phyloP scores from a whole-genome alignment of 495 filamentous ascomycete genomes.

The Hypoxylon intermedium region DNA sequence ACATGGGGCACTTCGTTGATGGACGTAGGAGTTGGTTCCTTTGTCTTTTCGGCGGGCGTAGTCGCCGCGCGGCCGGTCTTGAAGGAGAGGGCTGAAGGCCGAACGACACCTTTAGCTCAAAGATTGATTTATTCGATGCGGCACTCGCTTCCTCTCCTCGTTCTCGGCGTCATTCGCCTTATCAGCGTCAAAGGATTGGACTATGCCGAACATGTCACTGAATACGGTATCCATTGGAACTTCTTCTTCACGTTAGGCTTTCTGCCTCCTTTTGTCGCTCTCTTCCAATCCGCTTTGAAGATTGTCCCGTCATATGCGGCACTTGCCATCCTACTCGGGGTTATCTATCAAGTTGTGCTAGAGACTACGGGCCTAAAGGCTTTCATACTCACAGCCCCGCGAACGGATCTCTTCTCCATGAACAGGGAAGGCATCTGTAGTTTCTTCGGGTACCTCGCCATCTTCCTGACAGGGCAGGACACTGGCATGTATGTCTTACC shows the following conservation, averaged over 20 bases:
- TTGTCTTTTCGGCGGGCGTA: conserved; percentile 95
- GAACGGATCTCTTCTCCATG: conserved; percentile 77
- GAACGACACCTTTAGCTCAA: conserved; percentile 53
- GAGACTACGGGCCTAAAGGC: conserved; percentile 79
- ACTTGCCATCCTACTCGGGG: conserved; percentile 69
- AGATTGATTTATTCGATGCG: conserved; percentile 70
- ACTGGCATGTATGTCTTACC: conserved; percentile 80
- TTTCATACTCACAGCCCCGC: conserved; percentile 84
- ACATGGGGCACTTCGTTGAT: conserved; percentile 98
- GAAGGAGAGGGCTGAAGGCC: conserved; percentile 65
- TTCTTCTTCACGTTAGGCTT: conserved; percentile 98
- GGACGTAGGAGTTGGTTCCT: conserved; percentile 97
- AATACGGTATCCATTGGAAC: conserved; percentile 99
- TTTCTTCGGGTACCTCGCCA: conserved; percentile 90
- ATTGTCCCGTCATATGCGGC: conserved; percentile 74
- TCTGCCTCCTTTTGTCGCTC: conserved; percentile 86
- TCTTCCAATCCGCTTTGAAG: conserved; percentile 71
- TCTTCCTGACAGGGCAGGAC: conserved; percentile 89
- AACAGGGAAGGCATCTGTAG: conserved; percentile 95
- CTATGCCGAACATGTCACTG: conserved; percentile 96
- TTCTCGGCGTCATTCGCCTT: conserved; percentile 80
- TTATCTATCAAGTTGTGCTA: conserved; percentile 74
- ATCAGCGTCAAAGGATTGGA: conserved; percentile 92
- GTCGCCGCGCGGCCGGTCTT: conserved; percentile 87
- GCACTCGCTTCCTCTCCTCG: conserved; percentile 82